Percentiles rank a stretch among this genome's conserved stretches.
These are phyloP conservation scores for Stropharia rugosoannulata DNA, from an alignment of 768 basidiomycete genomes.

Conservation along the genomic window DNA sequence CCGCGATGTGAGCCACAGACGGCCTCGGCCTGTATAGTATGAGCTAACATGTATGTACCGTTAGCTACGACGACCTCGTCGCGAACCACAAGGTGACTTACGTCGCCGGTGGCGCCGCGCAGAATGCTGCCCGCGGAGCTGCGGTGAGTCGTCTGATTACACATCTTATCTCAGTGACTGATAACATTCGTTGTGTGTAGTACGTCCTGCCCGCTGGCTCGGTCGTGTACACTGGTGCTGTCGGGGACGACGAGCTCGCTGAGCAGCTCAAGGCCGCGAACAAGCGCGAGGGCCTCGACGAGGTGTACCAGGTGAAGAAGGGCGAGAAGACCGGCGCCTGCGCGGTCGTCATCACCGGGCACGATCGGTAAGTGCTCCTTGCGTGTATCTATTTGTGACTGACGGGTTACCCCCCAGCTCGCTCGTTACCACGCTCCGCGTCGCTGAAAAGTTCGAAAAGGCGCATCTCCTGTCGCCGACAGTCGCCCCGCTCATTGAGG, in stretches of 20 bases:
- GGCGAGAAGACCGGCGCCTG: constrained; percentile 94
- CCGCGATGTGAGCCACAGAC: constrained; percentile 62
- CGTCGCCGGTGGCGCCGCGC: constrained; percentile 95
- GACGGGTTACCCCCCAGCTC: constrained; percentile 50
- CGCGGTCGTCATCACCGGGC: constrained; percentile 92
- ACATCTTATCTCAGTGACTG: neutral
- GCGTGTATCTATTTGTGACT: neutral
- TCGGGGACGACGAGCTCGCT: constrained; percentile 91
- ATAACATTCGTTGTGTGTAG: constrained; percentile 39
- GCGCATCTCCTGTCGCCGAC: constrained; percentile 75
- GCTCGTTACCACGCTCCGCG: constrained; percentile 86
- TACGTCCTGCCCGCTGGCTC: constrained; percentile 87
- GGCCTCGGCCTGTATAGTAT: neutral
- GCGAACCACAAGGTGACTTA: constrained; percentile 77
- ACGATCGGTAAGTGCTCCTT: constrained; percentile 64
- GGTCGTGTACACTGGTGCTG: constrained; percentile 92
- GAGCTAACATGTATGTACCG: neutral
- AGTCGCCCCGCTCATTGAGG: constrained; percentile 75
- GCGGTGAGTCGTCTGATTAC: constrained; percentile 60
- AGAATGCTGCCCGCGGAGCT: constrained; percentile 95
- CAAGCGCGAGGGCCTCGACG: constrained; percentile 84
- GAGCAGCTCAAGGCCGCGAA: constrained; percentile 88
- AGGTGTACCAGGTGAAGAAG: constrained; percentile 87
- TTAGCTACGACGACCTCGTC: constrained; percentile 87
- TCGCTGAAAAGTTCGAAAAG: constrained; percentile 86